Evolutionary conservation across 1,284 basidiomycete species (phyloP).

Genomic region (Laetiporus sulphureus): DNA sequence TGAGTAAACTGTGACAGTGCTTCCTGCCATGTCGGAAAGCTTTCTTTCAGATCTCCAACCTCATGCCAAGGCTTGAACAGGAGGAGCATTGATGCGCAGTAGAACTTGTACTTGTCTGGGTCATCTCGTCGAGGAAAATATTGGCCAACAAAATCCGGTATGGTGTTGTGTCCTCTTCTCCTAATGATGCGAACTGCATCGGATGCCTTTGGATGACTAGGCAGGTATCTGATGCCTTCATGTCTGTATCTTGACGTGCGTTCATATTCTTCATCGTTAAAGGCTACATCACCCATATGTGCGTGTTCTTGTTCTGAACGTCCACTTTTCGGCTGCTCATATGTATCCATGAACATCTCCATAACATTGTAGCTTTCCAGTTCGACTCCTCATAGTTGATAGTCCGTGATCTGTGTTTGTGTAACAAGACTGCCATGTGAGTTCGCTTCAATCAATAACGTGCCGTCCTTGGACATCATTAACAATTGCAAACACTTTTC

Average conservation of each 20-base stretch:
- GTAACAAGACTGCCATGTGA: too few species aligned
- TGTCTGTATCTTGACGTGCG: conserved; percentile 4
- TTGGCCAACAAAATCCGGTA: conserved; percentile 21
- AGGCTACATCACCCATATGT: background rate
- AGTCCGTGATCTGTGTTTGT: too few species aligned
- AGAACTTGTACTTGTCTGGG: conserved; percentile 16
- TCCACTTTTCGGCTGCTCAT: conserved; percentile 12
- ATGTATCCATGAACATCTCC: conserved; percentile 16
- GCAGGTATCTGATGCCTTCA: conserved; percentile 8
- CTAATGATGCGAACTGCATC: conserved; percentile 17
- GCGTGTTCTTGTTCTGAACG: background rate
- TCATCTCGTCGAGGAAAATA: conserved; percentile 26
- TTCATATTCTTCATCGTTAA: background rate
- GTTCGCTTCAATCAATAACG: too few species aligned
- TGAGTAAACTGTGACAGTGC: background rate
- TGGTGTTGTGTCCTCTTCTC: background rate
- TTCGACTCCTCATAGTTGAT: too few species aligned
- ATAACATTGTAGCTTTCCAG: conserved; percentile 13
- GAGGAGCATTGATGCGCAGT: conserved; percentile 30
- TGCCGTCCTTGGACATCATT: too few species aligned
- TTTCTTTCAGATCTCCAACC: conserved; percentile 22
- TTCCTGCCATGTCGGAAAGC: conserved; percentile 16
- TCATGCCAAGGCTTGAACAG: conserved; percentile 33
- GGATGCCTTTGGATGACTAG: conserved; percentile 10
- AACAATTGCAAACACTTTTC: background rate